Conservation (phyloP, 225 moss, liverwort and hornwort genomes). For the Asterella californica region DNA sequence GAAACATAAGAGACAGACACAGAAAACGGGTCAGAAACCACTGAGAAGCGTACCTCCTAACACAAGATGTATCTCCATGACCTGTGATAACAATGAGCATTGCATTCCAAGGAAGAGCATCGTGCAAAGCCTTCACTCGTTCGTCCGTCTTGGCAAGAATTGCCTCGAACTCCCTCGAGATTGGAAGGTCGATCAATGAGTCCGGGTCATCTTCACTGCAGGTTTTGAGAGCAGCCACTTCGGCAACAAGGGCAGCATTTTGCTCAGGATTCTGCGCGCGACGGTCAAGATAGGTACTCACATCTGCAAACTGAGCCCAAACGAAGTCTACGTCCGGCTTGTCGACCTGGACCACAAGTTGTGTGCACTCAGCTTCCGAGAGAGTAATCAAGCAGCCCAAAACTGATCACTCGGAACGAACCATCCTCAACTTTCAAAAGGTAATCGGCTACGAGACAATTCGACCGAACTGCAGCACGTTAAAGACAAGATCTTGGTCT, state of each 20-base stretch:
- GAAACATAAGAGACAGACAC: too few relatives aligned
- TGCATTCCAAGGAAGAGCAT: slow-evolving; percentile 60
- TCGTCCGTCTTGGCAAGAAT: slow-evolving; percentile 50
- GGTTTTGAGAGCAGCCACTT: slow-evolving; percentile 70
- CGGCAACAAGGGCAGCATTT: slow-evolving; percentile 57
- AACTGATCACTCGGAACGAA: neutral
- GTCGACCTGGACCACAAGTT: slow-evolving; percentile 39
- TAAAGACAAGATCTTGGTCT: neutral
- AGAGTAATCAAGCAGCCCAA: neutral
- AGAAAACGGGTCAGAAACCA: neutral
- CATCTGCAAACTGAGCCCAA: slow-evolving; percentile 81
- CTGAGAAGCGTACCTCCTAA: slow-evolving; percentile 39
- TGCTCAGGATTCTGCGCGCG: slow-evolving; percentile 45
- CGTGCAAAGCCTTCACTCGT: slow-evolving; percentile 54
- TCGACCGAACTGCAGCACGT: neutral
- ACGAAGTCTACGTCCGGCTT: slow-evolving; percentile 66
- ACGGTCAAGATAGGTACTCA: slow-evolving; percentile 57
- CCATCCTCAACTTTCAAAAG: neutral
- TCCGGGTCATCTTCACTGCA: slow-evolving; percentile 38
- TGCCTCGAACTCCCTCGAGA: slow-evolving; percentile 45
- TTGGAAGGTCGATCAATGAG: slow-evolving; percentile 20
- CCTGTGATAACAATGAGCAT: slow-evolving; percentile 77
- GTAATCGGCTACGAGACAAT: neutral
- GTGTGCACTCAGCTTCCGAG: neutral
- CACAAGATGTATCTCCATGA: slow-evolving; percentile 74